Evolutionary conservation across 73 alveolate genomes (phyloP).

Genomic region (Paramecium caudatum): DNA sequence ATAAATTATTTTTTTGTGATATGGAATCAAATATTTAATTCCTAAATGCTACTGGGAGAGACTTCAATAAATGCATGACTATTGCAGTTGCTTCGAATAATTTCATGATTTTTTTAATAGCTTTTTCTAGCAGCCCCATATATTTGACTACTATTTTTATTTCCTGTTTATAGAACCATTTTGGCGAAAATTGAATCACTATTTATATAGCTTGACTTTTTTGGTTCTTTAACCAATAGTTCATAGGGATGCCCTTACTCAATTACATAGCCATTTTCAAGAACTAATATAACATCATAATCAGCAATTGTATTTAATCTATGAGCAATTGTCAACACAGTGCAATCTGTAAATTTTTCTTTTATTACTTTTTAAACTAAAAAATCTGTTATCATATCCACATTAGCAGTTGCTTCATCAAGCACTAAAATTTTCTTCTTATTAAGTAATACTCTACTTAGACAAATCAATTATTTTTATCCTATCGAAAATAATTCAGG

Average conservation of each 20-base stretch:
- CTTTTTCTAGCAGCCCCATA: neutral
- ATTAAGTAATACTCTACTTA: slow-evolving; percentile 84
- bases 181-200: slow-evolving; percentile 11
- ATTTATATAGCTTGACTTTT: slow-evolving; percentile 6
- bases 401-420: slow-evolving; percentile 90
- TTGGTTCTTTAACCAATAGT: slow-evolving; percentile 37
- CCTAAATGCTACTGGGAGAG: slow-evolving; percentile 21
- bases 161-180: slow-evolving; percentile 55
- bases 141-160: slow-evolving; percentile 11
- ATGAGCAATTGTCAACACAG: slow-evolving; percentile 86
- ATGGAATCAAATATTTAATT: slow-evolving; percentile 6
- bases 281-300: slow-evolving; percentile 83
- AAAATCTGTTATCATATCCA: slow-evolving; percentile 83
- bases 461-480: slow-evolving; percentile 84
- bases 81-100: neutral
- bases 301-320: slow-evolving; percentile 85
- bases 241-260: slow-evolving; percentile 83
- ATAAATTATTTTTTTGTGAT: neutral
- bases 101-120: neutral
- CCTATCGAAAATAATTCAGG: slow-evolving; percentile 84
- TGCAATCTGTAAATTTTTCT: slow-evolving; percentile 80
- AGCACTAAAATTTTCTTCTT: slow-evolving; percentile 83
- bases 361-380: slow-evolving; percentile 78
- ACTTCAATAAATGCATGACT: neutral
- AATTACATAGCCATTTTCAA: slow-evolving; percentile 79